These are phyloP conservation scores for Colletotrichum costaricense DNA, from an alignment of 2,329 filamentous ascomycete genomes.

Conservation along the genomic window DNA sequence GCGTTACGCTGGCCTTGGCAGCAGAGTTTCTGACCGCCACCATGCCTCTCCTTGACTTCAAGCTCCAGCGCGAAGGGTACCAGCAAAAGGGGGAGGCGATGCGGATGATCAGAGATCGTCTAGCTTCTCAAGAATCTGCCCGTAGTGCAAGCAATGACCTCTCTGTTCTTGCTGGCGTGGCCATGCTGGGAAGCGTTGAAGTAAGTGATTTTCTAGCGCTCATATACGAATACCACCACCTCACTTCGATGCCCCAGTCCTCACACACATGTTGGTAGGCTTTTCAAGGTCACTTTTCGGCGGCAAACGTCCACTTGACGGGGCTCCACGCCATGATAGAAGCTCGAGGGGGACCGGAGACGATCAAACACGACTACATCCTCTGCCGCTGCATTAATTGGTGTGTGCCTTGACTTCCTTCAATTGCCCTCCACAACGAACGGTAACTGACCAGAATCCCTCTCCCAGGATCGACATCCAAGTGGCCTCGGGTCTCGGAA, in stretches of 20 bases:
- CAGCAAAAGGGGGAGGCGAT: conserved; percentile 35
- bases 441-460: not conserved
- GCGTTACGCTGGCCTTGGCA: conserved; percentile 32
- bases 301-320: conserved; percentile 32
- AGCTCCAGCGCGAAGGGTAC: conserved; percentile 32
- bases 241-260: not conserved
- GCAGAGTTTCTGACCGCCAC: conserved; percentile 32
- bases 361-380: conserved; percentile 36
- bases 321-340: conserved; percentile 35
- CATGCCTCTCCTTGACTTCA: conserved; percentile 26
- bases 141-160: conserved; percentile 14
- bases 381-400: conserved; percentile 37
- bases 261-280: conserved; percentile 16
- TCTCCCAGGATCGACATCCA: conserved; percentile 31
- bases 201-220: not conserved
- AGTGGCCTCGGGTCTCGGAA: conserved; percentile 36
- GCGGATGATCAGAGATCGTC: conserved; percentile 26
- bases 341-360: conserved; percentile 29
- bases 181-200: conserved; percentile 34
- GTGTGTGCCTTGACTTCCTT: conserved; percentile 13
- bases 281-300: conserved; percentile 33
- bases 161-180: conserved; percentile 26
- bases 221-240: not conserved
- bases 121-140: conserved; percentile 6
- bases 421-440: not conserved